Conservation (phyloP, 768 basidiomycete genomes). For the Phaffia australis region DNA sequence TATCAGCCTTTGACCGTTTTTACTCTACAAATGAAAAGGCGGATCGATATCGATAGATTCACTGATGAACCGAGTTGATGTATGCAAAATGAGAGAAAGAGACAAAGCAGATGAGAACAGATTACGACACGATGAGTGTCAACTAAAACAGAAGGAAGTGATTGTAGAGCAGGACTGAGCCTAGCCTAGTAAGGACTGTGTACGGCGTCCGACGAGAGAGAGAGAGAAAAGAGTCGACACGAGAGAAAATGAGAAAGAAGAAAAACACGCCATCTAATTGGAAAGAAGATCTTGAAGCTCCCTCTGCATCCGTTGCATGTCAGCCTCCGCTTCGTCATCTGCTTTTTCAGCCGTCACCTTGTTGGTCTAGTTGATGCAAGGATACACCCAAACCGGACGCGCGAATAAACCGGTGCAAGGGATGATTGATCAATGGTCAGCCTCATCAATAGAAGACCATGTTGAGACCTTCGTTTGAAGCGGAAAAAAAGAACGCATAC, state of each 20-base stretch:
- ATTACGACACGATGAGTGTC: neutral
- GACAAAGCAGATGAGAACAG: neutral
- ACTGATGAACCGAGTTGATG: too few species aligned
- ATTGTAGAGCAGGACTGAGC: neutral
- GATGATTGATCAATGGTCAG: neutral
- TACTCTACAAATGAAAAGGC: too few species aligned
- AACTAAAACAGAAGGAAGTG: neutral
- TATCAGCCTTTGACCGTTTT: too few species aligned
- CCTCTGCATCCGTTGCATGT: constrained; percentile 80
- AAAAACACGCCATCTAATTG: constrained; percentile 32
- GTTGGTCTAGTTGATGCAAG: constrained; percentile 36
- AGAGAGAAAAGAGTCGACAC: neutral
- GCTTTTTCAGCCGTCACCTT: constrained; percentile 52
- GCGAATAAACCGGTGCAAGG: neutral
- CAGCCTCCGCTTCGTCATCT: constrained; percentile 73
- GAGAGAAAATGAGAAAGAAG: neutral
- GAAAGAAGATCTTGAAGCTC: constrained; percentile 80
- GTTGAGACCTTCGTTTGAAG: constrained; percentile 1
- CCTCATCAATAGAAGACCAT: neutral
- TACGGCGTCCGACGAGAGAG: neutral
- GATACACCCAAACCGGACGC: neutral
- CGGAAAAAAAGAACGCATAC: constrained; percentile 22
- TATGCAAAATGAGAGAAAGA: neutral
- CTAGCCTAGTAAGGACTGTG: neutral
- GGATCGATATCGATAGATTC: too few species aligned